These are phyloP conservation scores for Raffaelea deltoideospora DNA, from an alignment of 2,329 filamentous ascomycete genomes.

Conservation along the genomic window DNA sequence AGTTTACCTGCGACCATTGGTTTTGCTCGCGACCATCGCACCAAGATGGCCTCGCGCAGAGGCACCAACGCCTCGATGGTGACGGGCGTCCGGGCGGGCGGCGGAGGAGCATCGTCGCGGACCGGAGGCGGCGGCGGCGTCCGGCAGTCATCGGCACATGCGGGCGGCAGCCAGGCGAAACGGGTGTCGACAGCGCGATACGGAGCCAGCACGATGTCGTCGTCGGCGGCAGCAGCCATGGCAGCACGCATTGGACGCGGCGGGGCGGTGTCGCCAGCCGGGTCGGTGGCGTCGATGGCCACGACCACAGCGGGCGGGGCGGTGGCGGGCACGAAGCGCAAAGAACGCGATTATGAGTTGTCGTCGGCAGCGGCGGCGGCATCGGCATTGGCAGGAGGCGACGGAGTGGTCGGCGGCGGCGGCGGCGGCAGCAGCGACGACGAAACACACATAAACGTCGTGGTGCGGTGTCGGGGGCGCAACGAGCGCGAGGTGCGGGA, in stretches of 20 bases:
- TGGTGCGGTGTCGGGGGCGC: slow-evolving; percentile 83
- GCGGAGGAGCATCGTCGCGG: slow-evolving; percentile 12
- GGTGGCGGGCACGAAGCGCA: slow-evolving; percentile 56
- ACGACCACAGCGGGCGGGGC: too few relatives aligned
- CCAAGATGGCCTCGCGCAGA: slow-evolving; percentile 17
- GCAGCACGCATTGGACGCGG: slow-evolving; percentile 17
- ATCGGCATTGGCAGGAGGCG: too few relatives aligned
- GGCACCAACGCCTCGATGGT: slow-evolving; percentile 11
- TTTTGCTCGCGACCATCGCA: slow-evolving; percentile 6
- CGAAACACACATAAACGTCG: slow-evolving; percentile 95
- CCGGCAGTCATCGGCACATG: neutral
- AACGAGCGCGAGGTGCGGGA: slow-evolving; percentile 87
- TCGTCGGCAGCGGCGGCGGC: slow-evolving; percentile 27
- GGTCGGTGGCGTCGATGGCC: slow-evolving; percentile 47
- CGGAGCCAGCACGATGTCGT: slow-evolving; percentile 3
- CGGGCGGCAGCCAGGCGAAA: slow-evolving; percentile 14
- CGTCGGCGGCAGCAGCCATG: slow-evolving; percentile 4
- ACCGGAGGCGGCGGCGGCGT: too few relatives aligned
- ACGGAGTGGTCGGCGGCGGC: too few relatives aligned
- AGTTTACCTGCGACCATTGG: neutral
- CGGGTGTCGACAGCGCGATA: slow-evolving; percentile 11
- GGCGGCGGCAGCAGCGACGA: too few relatives aligned
- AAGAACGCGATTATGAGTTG: slow-evolving; percentile 67
- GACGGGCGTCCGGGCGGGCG: slow-evolving; percentile 7
- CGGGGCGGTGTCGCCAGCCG: slow-evolving; percentile 52